Evolutionary conservation across 352 stramenopile genomes (phyloP).

Genomic region (Phytophthora crassamura): DNA sequence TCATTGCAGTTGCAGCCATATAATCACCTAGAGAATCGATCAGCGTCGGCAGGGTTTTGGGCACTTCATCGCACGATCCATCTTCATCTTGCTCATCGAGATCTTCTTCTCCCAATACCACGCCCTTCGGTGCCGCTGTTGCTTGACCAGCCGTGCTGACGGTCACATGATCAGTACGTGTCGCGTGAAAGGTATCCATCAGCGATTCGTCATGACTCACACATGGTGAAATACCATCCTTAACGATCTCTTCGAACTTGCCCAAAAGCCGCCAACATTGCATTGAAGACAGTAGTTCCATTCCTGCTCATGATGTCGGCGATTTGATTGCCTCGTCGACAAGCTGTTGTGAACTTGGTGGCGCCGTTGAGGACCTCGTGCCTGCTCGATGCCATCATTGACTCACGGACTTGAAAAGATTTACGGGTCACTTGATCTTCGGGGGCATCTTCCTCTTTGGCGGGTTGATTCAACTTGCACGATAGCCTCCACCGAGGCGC

Average conservation of each 20-base stretch:
- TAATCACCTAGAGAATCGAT: too few relatives aligned
- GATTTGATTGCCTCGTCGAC: neutral
- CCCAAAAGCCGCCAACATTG: slow-evolving; percentile 17
- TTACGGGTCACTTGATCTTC: neutral
- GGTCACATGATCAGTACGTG: too few relatives aligned
- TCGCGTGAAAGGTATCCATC: too few relatives aligned
- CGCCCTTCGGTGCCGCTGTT: too few relatives aligned
- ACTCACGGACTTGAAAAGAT: slow-evolving; percentile 7
- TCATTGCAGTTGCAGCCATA: too few relatives aligned
- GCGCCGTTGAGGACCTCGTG: slow-evolving; percentile 9
- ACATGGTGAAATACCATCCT: slow-evolving; percentile 7
- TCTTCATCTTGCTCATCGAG: too few relatives aligned
- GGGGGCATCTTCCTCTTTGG: too few relatives aligned
- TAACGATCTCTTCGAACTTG: slow-evolving; percentile 18
- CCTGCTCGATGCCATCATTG: neutral
- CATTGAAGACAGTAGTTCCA: slow-evolving; percentile 1
- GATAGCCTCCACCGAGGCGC: neutral
- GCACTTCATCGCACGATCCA: too few relatives aligned
- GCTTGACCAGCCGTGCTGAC: too few relatives aligned
- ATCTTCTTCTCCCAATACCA: too few relatives aligned
- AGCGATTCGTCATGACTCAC: neutral
- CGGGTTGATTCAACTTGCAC: slow-evolving; percentile 2
- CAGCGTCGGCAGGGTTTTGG: too few relatives aligned
- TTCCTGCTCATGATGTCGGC: slow-evolving; percentile 15
- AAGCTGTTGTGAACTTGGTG: neutral